Percentiles rank a stretch among this genome's conserved stretches.
Evolutionary conservation across 345 rosid genomes (phyloP).

Genomic region (Gossypium anomalum): DNA sequence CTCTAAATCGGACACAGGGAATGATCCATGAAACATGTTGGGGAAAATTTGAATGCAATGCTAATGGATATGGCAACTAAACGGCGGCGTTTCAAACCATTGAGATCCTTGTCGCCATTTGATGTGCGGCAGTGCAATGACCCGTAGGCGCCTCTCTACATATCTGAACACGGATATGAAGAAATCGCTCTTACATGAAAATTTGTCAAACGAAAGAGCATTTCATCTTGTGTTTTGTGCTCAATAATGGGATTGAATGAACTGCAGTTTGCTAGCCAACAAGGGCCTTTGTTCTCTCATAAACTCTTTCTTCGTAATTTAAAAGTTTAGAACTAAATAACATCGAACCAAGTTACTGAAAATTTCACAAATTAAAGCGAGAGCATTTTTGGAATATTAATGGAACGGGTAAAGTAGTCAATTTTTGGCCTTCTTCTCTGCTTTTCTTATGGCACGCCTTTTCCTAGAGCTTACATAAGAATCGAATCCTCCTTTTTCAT

Average conservation of each 20-base stretch:
- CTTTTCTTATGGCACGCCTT: slow-evolving; percentile 11
- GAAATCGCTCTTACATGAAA: too few species aligned
- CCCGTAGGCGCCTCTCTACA: too few species aligned
- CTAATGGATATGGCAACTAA: slow-evolving; percentile 65
- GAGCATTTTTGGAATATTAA: not conserved
- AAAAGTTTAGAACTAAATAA: not conserved
- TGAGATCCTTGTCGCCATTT: slow-evolving; percentile 93
- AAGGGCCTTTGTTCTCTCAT: not conserved
- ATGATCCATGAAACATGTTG: slow-evolving; percentile 70
- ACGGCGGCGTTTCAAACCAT: slow-evolving; percentile 76
- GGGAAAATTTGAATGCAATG: slow-evolving; percentile 75
- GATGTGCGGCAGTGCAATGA: too few species aligned
- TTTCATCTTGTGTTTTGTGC: not conserved
- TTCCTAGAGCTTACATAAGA: slow-evolving; percentile 14
- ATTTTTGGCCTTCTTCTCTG: not conserved
- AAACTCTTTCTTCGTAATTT: not conserved
- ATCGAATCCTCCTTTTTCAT: slow-evolving; percentile 12
- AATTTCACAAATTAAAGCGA: not conserved
- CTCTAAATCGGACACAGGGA: not conserved
- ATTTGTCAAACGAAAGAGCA: not conserved
- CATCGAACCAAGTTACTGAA: too few species aligned
- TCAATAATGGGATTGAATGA: not conserved
- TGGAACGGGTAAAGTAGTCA: not conserved
- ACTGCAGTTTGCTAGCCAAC: not conserved
- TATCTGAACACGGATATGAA: too few species aligned